phyloP scores from a whole-genome alignment of 2,329 filamentous ascomycete species.

The Pseudogymnoascus sp. region DNA sequence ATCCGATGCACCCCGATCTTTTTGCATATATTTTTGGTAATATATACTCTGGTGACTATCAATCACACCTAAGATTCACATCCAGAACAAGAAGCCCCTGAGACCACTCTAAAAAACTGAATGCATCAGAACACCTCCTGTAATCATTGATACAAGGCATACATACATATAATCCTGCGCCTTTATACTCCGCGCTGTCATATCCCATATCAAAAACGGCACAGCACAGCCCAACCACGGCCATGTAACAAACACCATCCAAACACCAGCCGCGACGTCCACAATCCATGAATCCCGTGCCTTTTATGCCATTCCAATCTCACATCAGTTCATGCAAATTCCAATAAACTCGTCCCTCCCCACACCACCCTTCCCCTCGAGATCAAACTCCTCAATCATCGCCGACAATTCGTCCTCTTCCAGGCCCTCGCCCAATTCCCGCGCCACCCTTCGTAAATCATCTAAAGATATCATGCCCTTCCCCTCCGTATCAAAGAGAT shows the following conservation, averaged over 20 bases:
- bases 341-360: constrained; percentile 56
- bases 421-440: constrained; percentile 85
- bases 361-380: constrained; percentile 81
- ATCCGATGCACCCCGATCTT: neutral
- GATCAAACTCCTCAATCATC: constrained; percentile 98
- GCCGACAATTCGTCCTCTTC: constrained; percentile 87
- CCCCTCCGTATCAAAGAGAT: constrained; percentile 85
- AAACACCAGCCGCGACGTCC: neutral
- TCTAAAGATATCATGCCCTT: constrained; percentile 87
- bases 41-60: neutral
- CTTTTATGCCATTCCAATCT: neutral
- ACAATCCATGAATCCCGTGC: neutral
- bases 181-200: constrained; percentile 1
- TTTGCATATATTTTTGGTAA: constrained; percentile 3
- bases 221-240: neutral
- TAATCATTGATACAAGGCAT: constrained; percentile 4
- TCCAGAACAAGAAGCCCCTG: neutral
- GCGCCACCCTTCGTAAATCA: constrained; percentile 78
- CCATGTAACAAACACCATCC: constrained; percentile 1
- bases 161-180: neutral
- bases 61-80: neutral
- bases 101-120: neutral
- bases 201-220: neutral
- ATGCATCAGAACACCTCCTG: neutral
- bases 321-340: constrained; percentile 32